Percentiles rank a stretch among this genome's conserved stretches.
Conservation (phyloP, 2,329 filamentous ascomycete species). For the Diaporthe ilicicola region DNA sequence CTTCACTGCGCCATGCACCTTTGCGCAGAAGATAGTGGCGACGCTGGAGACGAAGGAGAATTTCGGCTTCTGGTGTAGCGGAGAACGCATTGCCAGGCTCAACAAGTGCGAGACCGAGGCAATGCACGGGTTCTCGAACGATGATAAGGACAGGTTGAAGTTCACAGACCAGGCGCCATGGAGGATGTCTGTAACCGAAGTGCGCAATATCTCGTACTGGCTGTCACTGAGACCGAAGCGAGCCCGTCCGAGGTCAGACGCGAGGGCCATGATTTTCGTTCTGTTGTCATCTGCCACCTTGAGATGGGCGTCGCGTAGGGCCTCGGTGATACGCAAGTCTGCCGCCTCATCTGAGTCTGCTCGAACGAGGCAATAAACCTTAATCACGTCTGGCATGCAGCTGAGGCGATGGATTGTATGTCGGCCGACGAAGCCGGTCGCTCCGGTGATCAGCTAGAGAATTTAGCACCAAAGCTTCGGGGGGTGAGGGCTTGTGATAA, state of each 20-base stretch:
- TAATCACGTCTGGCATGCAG: slow-evolving; percentile 61
- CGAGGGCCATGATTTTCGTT: background rate
- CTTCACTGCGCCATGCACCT: background rate
- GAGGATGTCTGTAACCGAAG: slow-evolving; percentile 11
- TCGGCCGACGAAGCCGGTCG: slow-evolving; percentile 68
- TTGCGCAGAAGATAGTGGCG: background rate
- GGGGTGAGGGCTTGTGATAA: background rate
- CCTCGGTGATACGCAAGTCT: slow-evolving; percentile 40
- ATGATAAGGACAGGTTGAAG: slow-evolving; percentile 18
- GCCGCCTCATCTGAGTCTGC: slow-evolving; percentile 39
- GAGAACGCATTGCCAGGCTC: background rate
- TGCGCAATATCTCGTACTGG: slow-evolving; percentile 9
- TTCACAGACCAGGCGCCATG: slow-evolving; percentile 25
- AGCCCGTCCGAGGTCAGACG: background rate
- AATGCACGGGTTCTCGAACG: slow-evolving; percentile 4
- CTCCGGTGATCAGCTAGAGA: slow-evolving; percentile 60
- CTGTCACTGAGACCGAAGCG: background rate
- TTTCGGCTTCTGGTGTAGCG: background rate
- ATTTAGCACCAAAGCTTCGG: slow-evolving; percentile 31
- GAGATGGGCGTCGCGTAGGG: slow-evolving; percentile 31
- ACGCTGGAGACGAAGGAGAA: slow-evolving; percentile 23
- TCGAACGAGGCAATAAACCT: slow-evolving; percentile 59
- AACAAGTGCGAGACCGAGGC: slow-evolving; percentile 15
- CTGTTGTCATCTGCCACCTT: background rate
- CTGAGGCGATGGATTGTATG: slow-evolving; percentile 66